Percentiles rank a stretch among this genome's conserved stretches.
Evolutionary conservation across 768 basidiomycete species (phyloP).

Genomic region (Leccinum incarnatum): DNA sequence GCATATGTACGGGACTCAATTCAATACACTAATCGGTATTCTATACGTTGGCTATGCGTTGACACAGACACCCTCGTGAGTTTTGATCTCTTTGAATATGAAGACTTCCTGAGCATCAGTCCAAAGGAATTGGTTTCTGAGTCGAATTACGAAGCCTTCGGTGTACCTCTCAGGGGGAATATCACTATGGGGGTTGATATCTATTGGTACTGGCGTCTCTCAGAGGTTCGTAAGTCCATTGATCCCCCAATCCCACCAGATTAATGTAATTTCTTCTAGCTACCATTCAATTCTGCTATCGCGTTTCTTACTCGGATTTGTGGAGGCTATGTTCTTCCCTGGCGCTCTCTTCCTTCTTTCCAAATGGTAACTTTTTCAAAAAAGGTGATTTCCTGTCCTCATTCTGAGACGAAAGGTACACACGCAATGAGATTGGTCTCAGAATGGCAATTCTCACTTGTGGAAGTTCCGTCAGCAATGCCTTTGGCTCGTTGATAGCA

Average conservation of each 20-base stretch:
- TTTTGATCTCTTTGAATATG: neutral
- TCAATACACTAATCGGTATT: constrained; percentile 64
- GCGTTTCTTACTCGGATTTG: constrained; percentile 75
- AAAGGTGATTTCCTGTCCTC: neutral
- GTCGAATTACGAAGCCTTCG: constrained; percentile 62
- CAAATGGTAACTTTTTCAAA: constrained; percentile 44
- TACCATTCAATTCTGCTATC: constrained; percentile 61
- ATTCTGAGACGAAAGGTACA: constrained; percentile 39
- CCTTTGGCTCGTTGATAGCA: constrained; percentile 74
- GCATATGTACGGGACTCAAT: constrained; percentile 54
- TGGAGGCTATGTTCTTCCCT: constrained; percentile 68
- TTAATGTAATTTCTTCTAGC: constrained; percentile 29
- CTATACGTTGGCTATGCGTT: constrained; percentile 69
- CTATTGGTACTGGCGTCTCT: constrained; percentile 51
- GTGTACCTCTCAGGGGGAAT: constrained; percentile 62
- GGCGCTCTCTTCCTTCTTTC: constrained; percentile 65
- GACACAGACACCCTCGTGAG: constrained; percentile 74
- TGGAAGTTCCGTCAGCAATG: constrained; percentile 74
- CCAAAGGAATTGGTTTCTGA: constrained; percentile 63
- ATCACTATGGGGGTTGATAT: constrained; percentile 69
- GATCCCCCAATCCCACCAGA: neutral
- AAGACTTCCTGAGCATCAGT: neutral
- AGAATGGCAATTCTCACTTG: constrained; percentile 65
- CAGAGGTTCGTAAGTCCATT: constrained; percentile 17
- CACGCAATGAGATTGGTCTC: constrained; percentile 61